Evolutionary conservation across 768 basidiomycete species (phyloP).

Genomic region (Ramaria rubella): DNA sequence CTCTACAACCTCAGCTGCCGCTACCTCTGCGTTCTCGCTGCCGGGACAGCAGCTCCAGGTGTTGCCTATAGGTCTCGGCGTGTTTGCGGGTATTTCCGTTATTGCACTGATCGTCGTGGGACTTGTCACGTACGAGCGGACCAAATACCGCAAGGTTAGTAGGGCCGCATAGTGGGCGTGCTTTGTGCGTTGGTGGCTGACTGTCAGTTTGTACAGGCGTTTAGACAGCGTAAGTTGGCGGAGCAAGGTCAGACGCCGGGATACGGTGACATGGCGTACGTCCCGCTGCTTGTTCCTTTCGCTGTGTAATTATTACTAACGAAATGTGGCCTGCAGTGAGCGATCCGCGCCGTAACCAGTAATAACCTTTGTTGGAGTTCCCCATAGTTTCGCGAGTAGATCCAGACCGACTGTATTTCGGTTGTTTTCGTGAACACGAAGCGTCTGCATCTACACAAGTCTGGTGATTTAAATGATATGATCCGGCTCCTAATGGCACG

Average conservation of each 20-base stretch:
- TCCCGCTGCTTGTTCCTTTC: constrained; percentile 6
- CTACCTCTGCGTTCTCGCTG: constrained; percentile 36
- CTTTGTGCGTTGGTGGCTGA: background rate
- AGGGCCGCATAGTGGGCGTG: background rate
- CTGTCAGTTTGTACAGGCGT: constrained; percentile 39
- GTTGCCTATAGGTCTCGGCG: constrained; percentile 74
- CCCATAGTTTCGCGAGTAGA: background rate
- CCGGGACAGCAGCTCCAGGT: constrained; percentile 73
- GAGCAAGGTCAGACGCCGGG: constrained; percentile 54
- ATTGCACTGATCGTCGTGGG: constrained; percentile 77
- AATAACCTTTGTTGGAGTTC: background rate
- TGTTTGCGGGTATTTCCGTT: constrained; percentile 81
- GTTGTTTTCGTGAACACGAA: background rate
- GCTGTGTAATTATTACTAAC: background rate
- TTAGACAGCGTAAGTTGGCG: constrained; percentile 67
- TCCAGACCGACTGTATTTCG: background rate
- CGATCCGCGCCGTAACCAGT: background rate
- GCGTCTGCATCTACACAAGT: no score
- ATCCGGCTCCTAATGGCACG: background rate
- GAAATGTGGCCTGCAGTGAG: background rate
- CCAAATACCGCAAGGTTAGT: constrained; percentile 73
- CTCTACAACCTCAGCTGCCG: constrained; percentile 1
- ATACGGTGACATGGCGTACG: constrained; percentile 51
- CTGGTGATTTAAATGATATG: background rate
- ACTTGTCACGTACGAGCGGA: constrained; percentile 81